Base-by-base conservation (phyloP, 2,329 filamentous ascomycete species). In the Alternaria postmessia region DNA sequence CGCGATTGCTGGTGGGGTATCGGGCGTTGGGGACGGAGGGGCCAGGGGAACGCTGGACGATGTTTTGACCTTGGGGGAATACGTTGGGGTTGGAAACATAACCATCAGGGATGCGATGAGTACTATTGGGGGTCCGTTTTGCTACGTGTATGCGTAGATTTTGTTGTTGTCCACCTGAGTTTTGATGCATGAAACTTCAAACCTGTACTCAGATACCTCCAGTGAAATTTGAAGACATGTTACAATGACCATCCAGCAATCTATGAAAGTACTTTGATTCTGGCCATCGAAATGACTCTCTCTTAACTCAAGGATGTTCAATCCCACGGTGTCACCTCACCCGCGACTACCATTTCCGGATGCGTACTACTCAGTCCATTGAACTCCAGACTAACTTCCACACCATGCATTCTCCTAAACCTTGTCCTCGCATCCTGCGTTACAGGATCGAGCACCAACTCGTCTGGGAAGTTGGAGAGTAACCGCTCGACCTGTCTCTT, bases 401-500 rank as follows among this genome's bases (percentile, higher is more conserved):
- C 66, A 1, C 75, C 74, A 62, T 72, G 68, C 46, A 76, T 39
- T 38, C 61, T 71, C 34, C 72, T 54, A 43, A 78, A 78, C 57
- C 67, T 47, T 2, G 75, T 78, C 56, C 77, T 57, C 7, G 75
- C 75, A 63, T 78, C 75, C 8, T 73, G 69, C 7, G 67, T 67
- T 38, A 66, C 49, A 3, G 16, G 62, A 56, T 77, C 75, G 24
- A 75, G 63, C 8, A 44, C 65, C 47, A 82, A 79, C 64, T 87
- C 85, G 54, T 87, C 86, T 16, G 88, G 79, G 64, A 86, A 86
- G 73, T 83, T 80, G 30, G 84, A 79, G n/a, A 75, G 74, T 36
- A 83, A 80, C 58, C 79, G 77, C 53, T 78, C 77, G 34, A 85
- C 83, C 52, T 84, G 30, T 36, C 85, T 81, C 64, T 61, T 39